Conservation (phyloP, 75 land plant genomes). For the Selaginella moellendorffii region DNA sequence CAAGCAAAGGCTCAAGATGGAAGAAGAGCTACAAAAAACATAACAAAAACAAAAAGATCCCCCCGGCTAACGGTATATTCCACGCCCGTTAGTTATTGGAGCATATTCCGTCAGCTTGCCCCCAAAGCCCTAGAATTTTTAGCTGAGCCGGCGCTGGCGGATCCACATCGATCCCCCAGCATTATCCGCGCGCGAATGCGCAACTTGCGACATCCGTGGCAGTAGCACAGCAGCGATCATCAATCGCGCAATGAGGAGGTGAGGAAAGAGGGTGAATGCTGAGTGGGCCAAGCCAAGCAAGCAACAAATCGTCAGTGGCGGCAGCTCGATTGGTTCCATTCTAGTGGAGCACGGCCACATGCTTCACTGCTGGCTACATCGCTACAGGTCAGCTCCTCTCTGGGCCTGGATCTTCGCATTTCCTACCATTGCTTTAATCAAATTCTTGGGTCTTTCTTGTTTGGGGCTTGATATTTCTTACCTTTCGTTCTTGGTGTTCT, state of each 20-base stretch:
- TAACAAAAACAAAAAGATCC: too few species aligned
- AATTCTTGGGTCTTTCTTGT: too few species aligned
- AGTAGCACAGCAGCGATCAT: too few species aligned
- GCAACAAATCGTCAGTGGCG: not conserved
- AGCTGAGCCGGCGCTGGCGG: not conserved
- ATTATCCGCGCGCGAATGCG: too few species aligned
- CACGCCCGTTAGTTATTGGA: not conserved
- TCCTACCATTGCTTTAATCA: not conserved
- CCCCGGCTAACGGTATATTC: too few species aligned
- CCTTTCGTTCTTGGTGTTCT: too few species aligned
- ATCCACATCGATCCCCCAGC: not conserved
- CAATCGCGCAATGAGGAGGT: too few species aligned
- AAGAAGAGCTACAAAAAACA: too few species aligned
- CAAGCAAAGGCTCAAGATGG: conserved; percentile 42
- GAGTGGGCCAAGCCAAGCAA: not conserved
- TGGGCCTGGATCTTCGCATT: not conserved
- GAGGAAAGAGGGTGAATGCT: not conserved
- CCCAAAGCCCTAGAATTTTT: not conserved
- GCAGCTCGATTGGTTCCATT: not conserved
- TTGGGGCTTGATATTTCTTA: too few species aligned
- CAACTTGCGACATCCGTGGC: too few species aligned
- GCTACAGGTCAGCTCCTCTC: not conserved
- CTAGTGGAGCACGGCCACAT: not conserved
- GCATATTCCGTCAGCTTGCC: not conserved
- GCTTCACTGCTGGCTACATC: not conserved